These are phyloP conservation scores for Allantophomopsis cytisporea DNA, from an alignment of 2,329 filamentous ascomycete genomes.

Conservation along the genomic window DNA sequence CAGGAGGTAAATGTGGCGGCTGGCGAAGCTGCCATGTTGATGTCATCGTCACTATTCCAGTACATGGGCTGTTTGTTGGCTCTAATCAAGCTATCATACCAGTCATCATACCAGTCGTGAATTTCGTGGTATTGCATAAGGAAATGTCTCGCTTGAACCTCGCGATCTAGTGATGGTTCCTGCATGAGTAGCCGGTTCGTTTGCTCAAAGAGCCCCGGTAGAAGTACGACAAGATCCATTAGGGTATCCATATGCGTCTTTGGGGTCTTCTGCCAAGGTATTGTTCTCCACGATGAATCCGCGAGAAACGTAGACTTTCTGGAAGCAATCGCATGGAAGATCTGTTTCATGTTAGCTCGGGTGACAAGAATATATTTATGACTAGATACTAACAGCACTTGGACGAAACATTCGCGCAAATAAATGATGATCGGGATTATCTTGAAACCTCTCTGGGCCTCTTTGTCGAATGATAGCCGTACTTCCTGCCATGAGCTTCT, in stretches of 20 bases:
- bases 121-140: constrained; percentile 31
- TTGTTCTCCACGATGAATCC: constrained; percentile 32
- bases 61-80: constrained; percentile 15
- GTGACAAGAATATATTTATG: background rate
- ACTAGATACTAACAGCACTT: constrained; percentile 24
- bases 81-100: constrained; percentile 23
- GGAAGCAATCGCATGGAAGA: constrained; percentile 32
- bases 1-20: constrained; percentile 16
- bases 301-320: constrained; percentile 36
- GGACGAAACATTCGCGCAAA: constrained; percentile 41
- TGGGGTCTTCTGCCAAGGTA: constrained; percentile 36
- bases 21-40: constrained; percentile 15
- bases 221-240: constrained; percentile 32
- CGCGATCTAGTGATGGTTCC: constrained; percentile 26
- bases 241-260: constrained; percentile 36
- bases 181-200: constrained; percentile 27
- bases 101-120: constrained; percentile 32
- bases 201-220: constrained; percentile 32
- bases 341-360: constrained; percentile 17
- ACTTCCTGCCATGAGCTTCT: constrained; percentile 14
- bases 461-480: constrained; percentile 24
- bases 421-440: constrained; percentile 43
- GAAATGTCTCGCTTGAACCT: constrained; percentile 31
- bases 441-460: constrained; percentile 31
- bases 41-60: constrained; percentile 16